Base-by-base conservation (phyloP, 805 yeast genomes). In the Saccharomyces jurei region DNA sequence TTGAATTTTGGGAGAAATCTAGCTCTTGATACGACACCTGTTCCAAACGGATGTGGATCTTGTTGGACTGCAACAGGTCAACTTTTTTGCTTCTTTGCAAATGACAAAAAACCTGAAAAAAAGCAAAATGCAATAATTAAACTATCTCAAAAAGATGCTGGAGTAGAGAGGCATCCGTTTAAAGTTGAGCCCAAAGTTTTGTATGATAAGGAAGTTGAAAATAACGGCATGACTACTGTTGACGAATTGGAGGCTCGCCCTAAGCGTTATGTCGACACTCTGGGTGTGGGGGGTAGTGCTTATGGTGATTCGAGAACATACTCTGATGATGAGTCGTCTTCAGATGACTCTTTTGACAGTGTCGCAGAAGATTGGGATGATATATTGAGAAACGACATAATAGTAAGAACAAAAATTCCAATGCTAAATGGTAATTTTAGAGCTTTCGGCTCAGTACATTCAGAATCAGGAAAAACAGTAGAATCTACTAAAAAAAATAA, bases 41-140 rank as follows among this genome's bases (percentile, higher is more conserved):
- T 91, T 13, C 97, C 97, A 0, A 90, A 88, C 64, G 94, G 90
- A 9, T 91, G 96, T 73, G 97, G 97, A 9, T 97, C 96, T 0
- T 74, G 81, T 1, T 91, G 97, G 96, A 77, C 95, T 0, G 78
- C 82, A 11, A 78, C 81, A 2, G 97, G 97, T 0, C 81, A 81
- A 55, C 72, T 91, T 51, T 85, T 91, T 1, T 88, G 96, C 64
- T 91, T 91, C 63, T 89, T 89, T 70, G 79, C 85, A 9, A 83
- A 86, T 0, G 80, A 80, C 50, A 76, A 71, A 49, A 73, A 71
- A 54, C 36, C 50, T 63, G 71, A 74, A 44, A 71, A 74, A 59
- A 73, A 71, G 61, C 69, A 71, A 47, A 69, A 67, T 32, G 71
- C 76, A 28, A 56, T 59, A 36, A 52, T 63, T 11, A 65, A 66